These are phyloP conservation scores for Malassezia globosa DNA, from an alignment of 1,284 basidiomycete genomes.

Conservation along the genomic window DNA sequence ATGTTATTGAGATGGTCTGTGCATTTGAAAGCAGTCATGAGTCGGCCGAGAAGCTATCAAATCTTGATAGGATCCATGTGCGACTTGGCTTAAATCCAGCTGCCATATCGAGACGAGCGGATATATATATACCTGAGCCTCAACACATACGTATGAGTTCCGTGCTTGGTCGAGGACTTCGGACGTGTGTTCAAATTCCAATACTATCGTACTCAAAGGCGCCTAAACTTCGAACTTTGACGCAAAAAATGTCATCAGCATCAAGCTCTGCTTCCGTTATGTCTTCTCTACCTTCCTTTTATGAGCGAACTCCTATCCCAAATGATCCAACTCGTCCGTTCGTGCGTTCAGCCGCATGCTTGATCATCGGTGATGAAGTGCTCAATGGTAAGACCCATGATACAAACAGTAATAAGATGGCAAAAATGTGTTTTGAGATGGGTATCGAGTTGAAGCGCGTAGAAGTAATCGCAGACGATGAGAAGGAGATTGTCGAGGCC, in stretches of 20 bases:
- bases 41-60: too few species aligned
- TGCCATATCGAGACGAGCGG: too few species aligned
- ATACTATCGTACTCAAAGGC: too few species aligned
- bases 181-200: too few species aligned
- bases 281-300: background rate
- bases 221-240: too few species aligned
- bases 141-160: too few species aligned
- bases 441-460: constrained; percentile 51
- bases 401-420: constrained; percentile 52
- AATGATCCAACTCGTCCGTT: background rate
- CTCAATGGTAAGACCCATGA: constrained; percentile 49
- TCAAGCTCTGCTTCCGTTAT: background rate
- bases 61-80: too few species aligned
- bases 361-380: constrained; percentile 58
- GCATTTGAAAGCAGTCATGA: too few species aligned
- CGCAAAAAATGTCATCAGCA: background rate
- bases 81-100: too few species aligned
- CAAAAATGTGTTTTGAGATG: constrained; percentile 45
- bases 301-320: constrained; percentile 1
- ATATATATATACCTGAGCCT: too few species aligned
- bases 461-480: constrained; percentile 82
- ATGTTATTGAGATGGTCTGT: too few species aligned
- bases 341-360: constrained; percentile 24
- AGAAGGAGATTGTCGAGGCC: constrained; percentile 57
- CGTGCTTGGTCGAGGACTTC: too few species aligned